Percentiles rank a stretch among this genome's conserved stretches.
These are phyloP conservation scores for Russula sp. DNA, from an alignment of 768 basidiomycete species.

Conservation along the genomic window DNA sequence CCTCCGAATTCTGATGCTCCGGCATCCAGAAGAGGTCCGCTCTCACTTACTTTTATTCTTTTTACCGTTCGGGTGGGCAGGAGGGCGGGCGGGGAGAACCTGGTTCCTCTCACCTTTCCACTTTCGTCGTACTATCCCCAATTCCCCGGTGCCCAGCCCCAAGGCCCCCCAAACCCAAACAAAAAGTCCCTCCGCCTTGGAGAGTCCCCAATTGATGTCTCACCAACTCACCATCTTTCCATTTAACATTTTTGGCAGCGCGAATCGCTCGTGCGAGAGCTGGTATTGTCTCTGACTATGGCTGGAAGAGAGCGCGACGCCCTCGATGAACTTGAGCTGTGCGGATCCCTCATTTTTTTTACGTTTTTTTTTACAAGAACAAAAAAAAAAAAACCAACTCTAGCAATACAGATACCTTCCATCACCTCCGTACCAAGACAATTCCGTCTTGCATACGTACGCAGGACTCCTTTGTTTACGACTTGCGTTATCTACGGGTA, in stretches of 20 bases:
- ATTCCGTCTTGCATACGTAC: conserved; percentile 74
- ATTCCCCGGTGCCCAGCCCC: too few species aligned
- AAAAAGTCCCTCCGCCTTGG: too few species aligned
- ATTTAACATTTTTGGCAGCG: conserved; percentile 59
- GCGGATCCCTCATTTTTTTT: conserved; percentile 34
- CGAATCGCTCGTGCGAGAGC: conserved; percentile 70
- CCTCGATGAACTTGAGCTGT: conserved; percentile 85
- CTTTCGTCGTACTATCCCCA: too few species aligned
- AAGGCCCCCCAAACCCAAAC: too few species aligned
- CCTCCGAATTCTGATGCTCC: conserved; percentile 68
- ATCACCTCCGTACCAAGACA: conserved; percentile 83
- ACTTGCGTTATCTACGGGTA: conserved; percentile 46
- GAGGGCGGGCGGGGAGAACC: background rate
- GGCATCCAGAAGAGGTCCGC: conserved; percentile 61
- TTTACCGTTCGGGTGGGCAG: too few species aligned
- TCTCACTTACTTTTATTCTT: conserved; percentile 10
- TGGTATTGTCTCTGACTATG: conserved; percentile 64
- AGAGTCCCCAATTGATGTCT: too few species aligned
- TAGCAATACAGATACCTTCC: conserved; percentile 64
- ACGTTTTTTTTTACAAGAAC: background rate
- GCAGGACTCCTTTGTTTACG: conserved; percentile 74
- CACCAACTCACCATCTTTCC: background rate
- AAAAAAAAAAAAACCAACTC: conserved; percentile 4
- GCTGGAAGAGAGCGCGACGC: conserved; percentile 61
- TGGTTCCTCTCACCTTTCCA: background rate